Base-by-base conservation (phyloP, 176 grass and related monocot species). In the Tillandsia leiboldiana region DNA sequence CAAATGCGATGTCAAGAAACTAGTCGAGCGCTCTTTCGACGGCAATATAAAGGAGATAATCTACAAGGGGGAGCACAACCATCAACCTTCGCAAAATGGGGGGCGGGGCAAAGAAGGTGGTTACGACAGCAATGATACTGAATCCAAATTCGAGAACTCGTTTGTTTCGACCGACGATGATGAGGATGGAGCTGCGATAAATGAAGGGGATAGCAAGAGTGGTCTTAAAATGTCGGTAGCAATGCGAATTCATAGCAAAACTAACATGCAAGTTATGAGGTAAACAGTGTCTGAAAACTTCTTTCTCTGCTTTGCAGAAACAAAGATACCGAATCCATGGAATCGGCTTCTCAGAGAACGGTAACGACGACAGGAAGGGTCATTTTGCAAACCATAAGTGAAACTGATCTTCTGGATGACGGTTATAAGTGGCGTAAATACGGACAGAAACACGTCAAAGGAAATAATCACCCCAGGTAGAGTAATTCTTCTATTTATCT, bases 1-100 rank as follows among this genome's bases (percentile, higher is more conserved):
- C 49, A 83, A 70, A 33, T 95, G 87, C 72, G 75, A 72, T 26
- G 91, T 90, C 51, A 95, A 90, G 82, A 95, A 95, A 81, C 81
- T 81, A 51, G 82, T 90, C 8, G 91, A 95, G 73, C 75, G 87
- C 51, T 90, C 91, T 8, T 79, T 58, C 69, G 78, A 87, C 24
- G 91, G 91, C 1, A 75, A 86, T 67, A 85, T 95, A 80, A 90
- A 79, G 12, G 87, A 95, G 69, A 90, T 95, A 74, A 95, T 80
- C 49, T 95, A 95, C 82, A 88, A 90, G 84, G 87, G 79, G n/a
- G 78, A 73, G 13, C 91, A 90, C 78, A 90, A 53, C 63, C 91
- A 95, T 49, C 71, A 72, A 33, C 70, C 74, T 1, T 67, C 17
- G 1, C 73, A 78, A 11, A 70, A 49, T 52, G 52, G 63, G 18